Evolutionary conservation across 2,329 filamentous ascomycete genomes (phyloP).

Genomic region (Chalaropsis ovoidea): DNA sequence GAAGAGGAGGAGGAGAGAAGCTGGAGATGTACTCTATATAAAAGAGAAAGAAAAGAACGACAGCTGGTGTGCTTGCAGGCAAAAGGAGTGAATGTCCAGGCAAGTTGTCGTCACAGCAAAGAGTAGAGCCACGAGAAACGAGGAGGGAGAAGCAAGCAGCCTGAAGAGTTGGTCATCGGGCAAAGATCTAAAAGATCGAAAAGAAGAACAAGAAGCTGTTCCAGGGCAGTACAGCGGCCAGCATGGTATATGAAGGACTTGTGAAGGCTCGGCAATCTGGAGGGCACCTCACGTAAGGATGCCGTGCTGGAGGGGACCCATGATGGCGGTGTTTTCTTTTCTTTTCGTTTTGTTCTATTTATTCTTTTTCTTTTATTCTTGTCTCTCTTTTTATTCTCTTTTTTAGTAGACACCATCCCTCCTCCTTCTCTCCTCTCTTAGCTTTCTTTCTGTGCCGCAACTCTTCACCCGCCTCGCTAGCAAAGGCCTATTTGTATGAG

Average conservation of each 20-base stretch:
- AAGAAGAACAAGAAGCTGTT: neutral
- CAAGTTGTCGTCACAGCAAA: neutral
- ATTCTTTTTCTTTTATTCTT: neutral
- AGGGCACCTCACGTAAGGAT: neutral
- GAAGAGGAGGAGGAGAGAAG: neutral
- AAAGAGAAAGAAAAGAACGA: neutral
- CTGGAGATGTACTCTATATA: neutral
- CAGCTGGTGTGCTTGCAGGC: neutral
- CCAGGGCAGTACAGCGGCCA: neutral
- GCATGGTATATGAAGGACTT: neutral
- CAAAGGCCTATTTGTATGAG: neutral
- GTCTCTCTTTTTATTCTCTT: neutral
- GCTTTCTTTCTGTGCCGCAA: neutral
- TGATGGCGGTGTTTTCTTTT: too few species aligned
- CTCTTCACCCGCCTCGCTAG: constrained; percentile 13
- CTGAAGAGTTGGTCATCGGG: neutral
- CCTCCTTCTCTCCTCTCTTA: neutral
- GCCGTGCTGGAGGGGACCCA: too few species aligned
- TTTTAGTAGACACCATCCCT: constrained; percentile 7
- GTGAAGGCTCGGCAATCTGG: neutral
- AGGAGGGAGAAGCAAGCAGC: neutral
- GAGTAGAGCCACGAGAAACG: neutral
- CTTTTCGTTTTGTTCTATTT: too few species aligned
- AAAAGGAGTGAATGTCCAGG: neutral
- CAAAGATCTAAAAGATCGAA: neutral